Evolutionary conservation across 257 asterid genomes (phyloP).

Genomic region (Rhazya stricta): DNA sequence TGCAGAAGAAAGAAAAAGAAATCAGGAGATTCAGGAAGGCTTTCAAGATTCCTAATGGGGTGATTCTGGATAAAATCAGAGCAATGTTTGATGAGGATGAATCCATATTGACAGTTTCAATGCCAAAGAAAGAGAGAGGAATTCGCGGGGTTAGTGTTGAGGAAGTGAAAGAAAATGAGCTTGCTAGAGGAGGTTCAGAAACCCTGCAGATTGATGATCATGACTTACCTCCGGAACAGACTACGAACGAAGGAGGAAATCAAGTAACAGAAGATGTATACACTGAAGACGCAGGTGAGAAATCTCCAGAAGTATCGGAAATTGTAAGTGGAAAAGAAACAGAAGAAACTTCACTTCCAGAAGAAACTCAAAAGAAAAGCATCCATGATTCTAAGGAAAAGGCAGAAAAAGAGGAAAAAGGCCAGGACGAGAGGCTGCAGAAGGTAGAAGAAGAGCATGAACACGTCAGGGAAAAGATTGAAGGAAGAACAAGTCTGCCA

Average conservation of each 20-base stretch:
- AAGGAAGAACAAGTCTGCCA: not conserved
- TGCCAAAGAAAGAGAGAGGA: slow-evolving; percentile 72
- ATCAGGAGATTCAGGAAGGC: slow-evolving; percentile 55
- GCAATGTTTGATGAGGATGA: slow-evolving; percentile 57
- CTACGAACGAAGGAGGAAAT: not conserved
- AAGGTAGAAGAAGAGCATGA: slow-evolving; percentile 1
- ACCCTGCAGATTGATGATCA: slow-evolving; percentile 37
- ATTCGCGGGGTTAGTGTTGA: slow-evolving; percentile 46
- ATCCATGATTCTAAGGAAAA: not conserved
- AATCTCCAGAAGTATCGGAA: not conserved
- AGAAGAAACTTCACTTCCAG: not conserved
- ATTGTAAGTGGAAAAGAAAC: slow-evolving; percentile 1
- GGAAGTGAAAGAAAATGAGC: slow-evolving; percentile 49
- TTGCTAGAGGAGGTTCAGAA: slow-evolving; percentile 32
- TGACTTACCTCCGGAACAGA: slow-evolving; percentile 9
- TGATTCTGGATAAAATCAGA: slow-evolving; percentile 58
- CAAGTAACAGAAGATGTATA: not conserved
- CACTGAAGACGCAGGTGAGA: not conserved
- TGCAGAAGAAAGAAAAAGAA: slow-evolving; percentile 48
- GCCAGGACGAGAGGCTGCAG: not conserved
- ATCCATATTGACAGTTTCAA: slow-evolving; percentile 47
- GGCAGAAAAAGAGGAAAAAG: not conserved
- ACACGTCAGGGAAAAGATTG: not conserved
- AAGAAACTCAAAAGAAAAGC: not conserved
- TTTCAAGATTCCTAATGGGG: slow-evolving; percentile 69